Percentiles rank a stretch among this genome's conserved stretches.
Conservation (phyloP, 2,329 filamentous ascomycete species). For the Aureobasidium subglaciale region DNA sequence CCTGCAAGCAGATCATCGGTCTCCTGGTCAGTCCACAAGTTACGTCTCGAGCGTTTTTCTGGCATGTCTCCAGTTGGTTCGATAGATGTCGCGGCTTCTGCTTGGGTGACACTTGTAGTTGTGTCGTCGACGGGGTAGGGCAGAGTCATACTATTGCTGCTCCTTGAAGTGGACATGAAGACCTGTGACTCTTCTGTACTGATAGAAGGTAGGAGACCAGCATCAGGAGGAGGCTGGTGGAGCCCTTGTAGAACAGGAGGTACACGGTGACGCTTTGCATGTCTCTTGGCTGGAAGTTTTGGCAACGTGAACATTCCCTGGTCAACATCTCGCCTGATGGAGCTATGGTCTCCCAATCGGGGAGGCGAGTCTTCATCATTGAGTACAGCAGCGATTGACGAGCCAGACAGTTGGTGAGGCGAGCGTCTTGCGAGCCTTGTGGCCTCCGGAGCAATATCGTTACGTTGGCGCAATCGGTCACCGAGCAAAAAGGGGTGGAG, state of each 20-base stretch:
- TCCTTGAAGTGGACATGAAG: neutral
- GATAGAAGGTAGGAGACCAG: slow-evolving; percentile 54
- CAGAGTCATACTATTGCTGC: neutral
- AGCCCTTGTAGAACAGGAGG: slow-evolving; percentile 51
- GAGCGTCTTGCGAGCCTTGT: neutral
- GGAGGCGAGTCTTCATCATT: slow-evolving; percentile 28
- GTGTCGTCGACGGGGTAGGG: neutral
- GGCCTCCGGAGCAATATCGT: slow-evolving; percentile 1
- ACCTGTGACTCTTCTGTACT: slow-evolving; percentile 36
- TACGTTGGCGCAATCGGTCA: slow-evolving; percentile 7
- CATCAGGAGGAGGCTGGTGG: slow-evolving; percentile 57
- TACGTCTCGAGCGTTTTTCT: slow-evolving; percentile 24
- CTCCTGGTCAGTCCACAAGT: slow-evolving; percentile 57
- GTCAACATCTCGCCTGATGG: slow-evolving; percentile 23
- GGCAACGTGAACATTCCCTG: slow-evolving; percentile 28
- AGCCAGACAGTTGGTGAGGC: slow-evolving; percentile 23
- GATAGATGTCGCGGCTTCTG: neutral
- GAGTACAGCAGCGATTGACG: slow-evolving; percentile 30
- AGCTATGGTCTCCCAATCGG: slow-evolving; percentile 22
- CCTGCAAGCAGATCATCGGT: slow-evolving; percentile 52
- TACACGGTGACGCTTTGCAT: slow-evolving; percentile 30
- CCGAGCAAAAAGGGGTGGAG: slow-evolving; percentile 23
- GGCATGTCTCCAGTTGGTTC: neutral
- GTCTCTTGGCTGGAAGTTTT: slow-evolving; percentile 29
- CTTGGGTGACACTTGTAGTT: neutral